Evolutionary conservation across 208 protist species (phyloP).

Genomic region (Trypanosoma caninum): DNA sequence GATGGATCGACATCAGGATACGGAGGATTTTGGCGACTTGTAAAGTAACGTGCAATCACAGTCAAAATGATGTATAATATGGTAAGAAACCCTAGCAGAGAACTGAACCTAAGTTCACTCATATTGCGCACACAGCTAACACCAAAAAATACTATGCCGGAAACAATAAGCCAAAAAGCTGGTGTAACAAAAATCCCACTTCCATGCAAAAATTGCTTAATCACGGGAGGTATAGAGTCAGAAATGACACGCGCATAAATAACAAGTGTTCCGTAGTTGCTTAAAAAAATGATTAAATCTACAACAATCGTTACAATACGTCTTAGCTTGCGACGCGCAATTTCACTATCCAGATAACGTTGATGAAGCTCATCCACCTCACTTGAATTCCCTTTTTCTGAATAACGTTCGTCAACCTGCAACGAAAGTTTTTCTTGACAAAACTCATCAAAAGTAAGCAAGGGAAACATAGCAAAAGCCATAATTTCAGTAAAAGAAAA

Average conservation of each 20-base stretch:
- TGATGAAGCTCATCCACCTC: slow-evolving; percentile 17
- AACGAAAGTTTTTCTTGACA: slow-evolving; percentile 6
- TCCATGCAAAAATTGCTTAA: slow-evolving; percentile 27
- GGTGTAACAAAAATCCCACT: slow-evolving; percentile 31
- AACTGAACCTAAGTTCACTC: slow-evolving; percentile 84
- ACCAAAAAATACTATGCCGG: slow-evolving; percentile 66
- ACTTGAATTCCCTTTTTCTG: slow-evolving; percentile 7
- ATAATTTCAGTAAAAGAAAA: slow-evolving; percentile 66
- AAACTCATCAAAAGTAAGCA: slow-evolving; percentile 47
- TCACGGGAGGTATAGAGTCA: slow-evolving; percentile 63
- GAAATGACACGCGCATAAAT: slow-evolving; percentile 71
- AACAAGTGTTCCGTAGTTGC: slow-evolving; percentile 67
- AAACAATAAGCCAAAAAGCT: slow-evolving; percentile 48
- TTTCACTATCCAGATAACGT: slow-evolving; percentile 28
- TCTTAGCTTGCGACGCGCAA: slow-evolving; percentile 35
- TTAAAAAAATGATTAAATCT: slow-evolving; percentile 58
- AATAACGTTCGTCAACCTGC: background rate
- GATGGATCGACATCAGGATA: slow-evolving; percentile 43
- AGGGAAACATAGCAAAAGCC: slow-evolving; percentile 47
- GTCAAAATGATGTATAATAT: slow-evolving; percentile 82
- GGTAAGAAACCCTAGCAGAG: slow-evolving; percentile 72
- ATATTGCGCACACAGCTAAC: slow-evolving; percentile 72
- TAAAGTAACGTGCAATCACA: slow-evolving; percentile 55
- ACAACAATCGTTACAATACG: slow-evolving; percentile 48
- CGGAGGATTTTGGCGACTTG: slow-evolving; percentile 23